A percentile compares a stretch with the other conserved stretches of the same genome.
phyloP scores from a whole-genome alignment of 208 protist genomes.

The Tritrichomonas musculus region DNA sequence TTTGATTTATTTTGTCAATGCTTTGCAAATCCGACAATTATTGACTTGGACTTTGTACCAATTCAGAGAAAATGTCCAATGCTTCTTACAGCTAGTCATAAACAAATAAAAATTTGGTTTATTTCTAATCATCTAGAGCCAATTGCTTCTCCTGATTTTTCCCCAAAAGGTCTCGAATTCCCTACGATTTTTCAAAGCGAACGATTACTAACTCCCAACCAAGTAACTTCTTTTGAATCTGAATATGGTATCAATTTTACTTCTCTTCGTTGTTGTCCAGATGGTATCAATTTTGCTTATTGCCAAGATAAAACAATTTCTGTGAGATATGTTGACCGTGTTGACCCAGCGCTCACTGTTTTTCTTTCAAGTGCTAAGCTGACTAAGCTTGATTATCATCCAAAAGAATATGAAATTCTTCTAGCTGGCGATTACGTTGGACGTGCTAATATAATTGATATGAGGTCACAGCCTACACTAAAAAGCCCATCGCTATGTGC shows the following conservation, averaged over 20 bases:
- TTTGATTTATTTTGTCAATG: not conserved
- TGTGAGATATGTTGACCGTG: not conserved
- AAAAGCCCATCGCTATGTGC: not conserved
- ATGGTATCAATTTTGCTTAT: not conserved
- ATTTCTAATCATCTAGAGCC: not conserved
- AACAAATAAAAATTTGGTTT: not conserved
- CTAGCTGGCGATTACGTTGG: not conserved
- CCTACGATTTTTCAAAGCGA: not conserved
- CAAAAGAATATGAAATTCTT: not conserved
- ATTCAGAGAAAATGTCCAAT: not conserved
- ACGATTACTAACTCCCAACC: not conserved
- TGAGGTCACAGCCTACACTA: not conserved
- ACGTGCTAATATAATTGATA: not conserved
- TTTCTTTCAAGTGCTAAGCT: not conserved
- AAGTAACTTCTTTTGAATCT: not conserved
- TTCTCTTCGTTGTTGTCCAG: not conserved
- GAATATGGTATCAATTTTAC: not conserved
- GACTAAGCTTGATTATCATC: not conserved
- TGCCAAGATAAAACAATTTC: not conserved
- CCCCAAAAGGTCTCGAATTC: not conserved
- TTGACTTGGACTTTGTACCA: not conserved
- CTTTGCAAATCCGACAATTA: not conserved
- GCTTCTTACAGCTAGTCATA: not conserved
- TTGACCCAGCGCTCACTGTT: not conserved
- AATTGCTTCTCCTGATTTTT: not conserved